Evolutionary conservation across 1,139 yeast species (phyloP).

Genomic region (Arxiozyma telluris): DNA sequence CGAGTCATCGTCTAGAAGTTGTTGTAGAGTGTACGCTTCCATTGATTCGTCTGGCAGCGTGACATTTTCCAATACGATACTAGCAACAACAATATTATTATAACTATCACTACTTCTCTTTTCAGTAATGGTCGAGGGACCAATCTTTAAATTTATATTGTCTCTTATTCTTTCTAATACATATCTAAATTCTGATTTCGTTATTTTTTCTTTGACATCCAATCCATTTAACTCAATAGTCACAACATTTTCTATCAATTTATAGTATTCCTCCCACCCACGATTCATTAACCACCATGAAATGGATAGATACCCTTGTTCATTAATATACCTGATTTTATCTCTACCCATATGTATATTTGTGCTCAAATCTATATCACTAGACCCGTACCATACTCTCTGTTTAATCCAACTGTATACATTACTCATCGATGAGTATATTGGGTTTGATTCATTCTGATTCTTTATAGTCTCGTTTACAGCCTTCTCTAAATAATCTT

Average conservation of each 20-base stretch:
- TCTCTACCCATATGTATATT: conserved; percentile 10
- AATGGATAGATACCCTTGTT: conserved; percentile 76
- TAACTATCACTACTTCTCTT: too few relatives aligned
- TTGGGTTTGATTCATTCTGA: conserved; percentile 12
- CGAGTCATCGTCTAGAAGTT: conserved; percentile 33
- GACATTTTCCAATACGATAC: conserved; percentile 6
- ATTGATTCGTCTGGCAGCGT: conserved; percentile 28
- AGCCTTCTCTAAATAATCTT: conserved; percentile 75
- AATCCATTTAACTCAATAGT: conserved; percentile 50
- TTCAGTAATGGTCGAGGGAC: neutral
- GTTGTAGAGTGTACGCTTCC: conserved; percentile 34
- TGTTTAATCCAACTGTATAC: neutral
- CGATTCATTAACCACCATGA: conserved; percentile 92
- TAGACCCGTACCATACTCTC: conserved; percentile 4
- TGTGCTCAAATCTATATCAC: conserved; percentile 13
- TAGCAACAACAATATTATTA: conserved; percentile 11
- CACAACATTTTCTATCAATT: conserved; percentile 50
- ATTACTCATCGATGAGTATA: neutral
- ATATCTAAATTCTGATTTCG: conserved; percentile 49
- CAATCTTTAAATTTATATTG: conserved; percentile 28
- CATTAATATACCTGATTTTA: conserved; percentile 35
- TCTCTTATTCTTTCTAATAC: conserved; percentile 33
- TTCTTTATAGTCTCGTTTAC: conserved; percentile 46
- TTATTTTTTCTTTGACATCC: conserved; percentile 64
- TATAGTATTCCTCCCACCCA: conserved; percentile 62